Evolutionary conservation across 2,329 filamentous ascomycete species (phyloP), one percentile per base, ranked within the genome.

Genomic region (Claviceps sp.): DNA sequence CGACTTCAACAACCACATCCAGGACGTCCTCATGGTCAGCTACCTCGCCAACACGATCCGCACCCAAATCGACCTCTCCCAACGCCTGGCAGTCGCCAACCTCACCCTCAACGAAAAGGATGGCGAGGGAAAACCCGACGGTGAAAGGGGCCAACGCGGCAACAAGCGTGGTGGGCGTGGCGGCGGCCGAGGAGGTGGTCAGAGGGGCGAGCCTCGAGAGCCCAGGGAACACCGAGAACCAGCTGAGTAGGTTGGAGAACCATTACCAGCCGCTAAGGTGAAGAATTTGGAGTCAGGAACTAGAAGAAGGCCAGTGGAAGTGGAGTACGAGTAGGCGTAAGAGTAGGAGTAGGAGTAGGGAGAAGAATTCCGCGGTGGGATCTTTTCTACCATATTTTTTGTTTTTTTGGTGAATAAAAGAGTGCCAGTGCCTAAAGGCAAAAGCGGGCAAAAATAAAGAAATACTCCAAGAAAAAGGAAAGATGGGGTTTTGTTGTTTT

Each of bases 1-100:
- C 66, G 90, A 97, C 76, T 98, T 98, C 81, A 98, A 98, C 82
- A 95, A 95, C 77, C 93, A 98, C 75, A 89, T 98, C 70, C 93
- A 98, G 75, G 93, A 98, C 69, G 90, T 98, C 55, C 83, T 98
- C 59, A 90, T 97, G 69, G 90, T 98, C 62, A 95, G 89, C 60
- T 98, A 98, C 76, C 80, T 98, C 58, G 89, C 93, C 68, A 98
- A 97, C 78, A 96, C 89, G 59, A 95, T 97, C 72, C 88, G 91
- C 70, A 97, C 91, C 60, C 93, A 98, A 76, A 96, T 98, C 74
- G 93, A 97, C 65, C 82, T 98, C 54, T 95, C 90, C 58, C 95
- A 97, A 78, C 82, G 91, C 57, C 76, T 98, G 64, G 91, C 91
- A 50, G 93, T 83, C n/a, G 82, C 85, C 57, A 78, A 79, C 61